Percentiles rank a stretch among this genome's conserved stretches.
Conservation (phyloP, 805 yeast genomes). For the Suhomyces emberorum region DNA sequence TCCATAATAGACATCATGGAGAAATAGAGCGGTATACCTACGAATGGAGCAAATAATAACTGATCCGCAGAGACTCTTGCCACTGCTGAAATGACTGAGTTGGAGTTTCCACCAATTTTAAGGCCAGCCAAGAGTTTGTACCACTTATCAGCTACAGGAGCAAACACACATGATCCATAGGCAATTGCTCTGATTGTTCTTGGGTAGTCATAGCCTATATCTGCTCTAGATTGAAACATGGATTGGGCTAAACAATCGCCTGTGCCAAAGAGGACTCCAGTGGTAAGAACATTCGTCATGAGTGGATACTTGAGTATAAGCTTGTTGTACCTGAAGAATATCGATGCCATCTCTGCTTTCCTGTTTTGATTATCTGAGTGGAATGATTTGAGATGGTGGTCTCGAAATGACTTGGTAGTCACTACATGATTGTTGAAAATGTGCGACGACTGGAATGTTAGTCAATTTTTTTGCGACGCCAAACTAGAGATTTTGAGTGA, state of each 20-base stretch:
- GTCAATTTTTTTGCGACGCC: too few relatives aligned
- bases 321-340: conserved; percentile 21
- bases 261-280: conserved; percentile 60
- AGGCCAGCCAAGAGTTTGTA: conserved; percentile 44
- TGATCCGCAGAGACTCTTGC: conserved; percentile 68
- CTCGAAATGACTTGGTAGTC: too few relatives aligned
- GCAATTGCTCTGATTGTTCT: conserved; percentile 62
- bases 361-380: too few relatives aligned
- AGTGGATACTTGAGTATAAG: conserved; percentile 36
- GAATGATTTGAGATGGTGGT: too few relatives aligned
- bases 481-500: too few relatives aligned
- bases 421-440: too few relatives aligned
- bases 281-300: conserved; percentile 44
- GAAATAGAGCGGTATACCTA: conserved; percentile 68
- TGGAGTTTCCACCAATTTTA: neutral
- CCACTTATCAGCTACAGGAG: conserved; percentile 75
- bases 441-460: too few relatives aligned
- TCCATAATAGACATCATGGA: conserved; percentile 67
- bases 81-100: conserved; percentile 16
- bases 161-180: conserved; percentile 73
- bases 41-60: conserved; percentile 69
- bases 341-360: conserved; percentile 19
- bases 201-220: conserved; percentile 41
- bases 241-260: conserved; percentile 77
- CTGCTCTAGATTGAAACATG: conserved; percentile 24